phyloP scores from a whole-genome alignment of 1,284 basidiomycete species.

The Cryptococcus sp. region DNA sequence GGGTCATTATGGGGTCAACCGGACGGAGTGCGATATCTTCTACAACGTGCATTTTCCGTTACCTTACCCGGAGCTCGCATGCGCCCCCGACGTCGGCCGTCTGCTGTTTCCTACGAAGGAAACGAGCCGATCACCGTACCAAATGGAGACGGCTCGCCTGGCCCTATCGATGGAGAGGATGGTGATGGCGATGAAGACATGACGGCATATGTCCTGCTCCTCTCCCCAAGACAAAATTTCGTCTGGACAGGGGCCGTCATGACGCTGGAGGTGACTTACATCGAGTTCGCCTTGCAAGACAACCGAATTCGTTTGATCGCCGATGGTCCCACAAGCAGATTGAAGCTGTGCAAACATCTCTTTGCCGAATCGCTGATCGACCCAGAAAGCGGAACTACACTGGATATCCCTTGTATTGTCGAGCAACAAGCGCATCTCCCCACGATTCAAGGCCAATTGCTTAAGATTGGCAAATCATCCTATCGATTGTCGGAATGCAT shows the following conservation, averaged over 20 bases:
- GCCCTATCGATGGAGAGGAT: slow-evolving; percentile 58
- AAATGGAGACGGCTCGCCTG: slow-evolving; percentile 55
- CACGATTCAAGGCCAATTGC: slow-evolving; percentile 81
- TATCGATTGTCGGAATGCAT: slow-evolving; percentile 91
- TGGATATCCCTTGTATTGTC: slow-evolving; percentile 61
- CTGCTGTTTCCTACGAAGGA: slow-evolving; percentile 48
- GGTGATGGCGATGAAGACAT: slow-evolving; percentile 40
- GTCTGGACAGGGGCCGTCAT: slow-evolving; percentile 90
- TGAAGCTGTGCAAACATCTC: slow-evolving; percentile 75
- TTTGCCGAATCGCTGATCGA: slow-evolving; percentile 68
- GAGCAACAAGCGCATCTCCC: slow-evolving; percentile 93
- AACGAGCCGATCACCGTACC: slow-evolving; percentile 41
- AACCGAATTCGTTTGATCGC: slow-evolving; percentile 81
- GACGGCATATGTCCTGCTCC: slow-evolving; percentile 73
- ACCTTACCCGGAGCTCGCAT: slow-evolving; percentile 22
- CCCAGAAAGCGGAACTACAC: slow-evolving; percentile 38
- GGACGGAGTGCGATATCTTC: slow-evolving; percentile 74
- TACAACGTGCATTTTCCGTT: slow-evolving; percentile 75
- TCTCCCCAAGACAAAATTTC: slow-evolving; percentile 85
- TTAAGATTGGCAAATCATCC: slow-evolving; percentile 85
- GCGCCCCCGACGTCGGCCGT: slow-evolving; percentile 9
- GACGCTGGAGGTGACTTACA: slow-evolving; percentile 63
- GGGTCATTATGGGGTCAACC: slow-evolving; percentile 79
- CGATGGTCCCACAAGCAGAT: slow-evolving; percentile 77
- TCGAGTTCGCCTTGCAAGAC: slow-evolving; percentile 78